Evolutionary conservation across 2,329 filamentous ascomycete species (phyloP).

Genomic region (Penicillium sp.): DNA sequence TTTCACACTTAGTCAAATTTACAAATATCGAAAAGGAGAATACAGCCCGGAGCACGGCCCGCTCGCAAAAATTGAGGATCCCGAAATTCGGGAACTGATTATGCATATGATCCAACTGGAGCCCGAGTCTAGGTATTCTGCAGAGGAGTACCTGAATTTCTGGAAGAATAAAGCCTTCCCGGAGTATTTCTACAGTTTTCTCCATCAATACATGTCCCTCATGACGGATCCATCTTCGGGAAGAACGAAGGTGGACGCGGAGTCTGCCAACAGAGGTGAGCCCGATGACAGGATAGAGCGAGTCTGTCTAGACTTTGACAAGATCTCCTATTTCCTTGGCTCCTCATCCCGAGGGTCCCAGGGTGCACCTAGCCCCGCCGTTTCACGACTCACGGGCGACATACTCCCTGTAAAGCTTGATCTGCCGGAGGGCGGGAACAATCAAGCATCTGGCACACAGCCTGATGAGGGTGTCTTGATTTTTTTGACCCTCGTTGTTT

Average conservation of each 20-base stretch:
- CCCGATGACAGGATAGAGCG: constrained; percentile 92
- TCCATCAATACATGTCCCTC: constrained; percentile 96
- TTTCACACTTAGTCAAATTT: constrained; percentile 96
- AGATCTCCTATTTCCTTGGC: constrained; percentile 91
- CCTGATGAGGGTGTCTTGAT: constrained; percentile 89
- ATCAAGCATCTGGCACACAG: constrained; percentile 60
- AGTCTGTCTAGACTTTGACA: constrained; percentile 93
- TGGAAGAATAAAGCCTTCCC: constrained; percentile 93
- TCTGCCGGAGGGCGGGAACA: constrained; percentile 80
- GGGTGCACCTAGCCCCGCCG: constrained; percentile 30
- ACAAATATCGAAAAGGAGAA: constrained; percentile 88
- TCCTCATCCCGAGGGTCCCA: constrained; percentile 59
- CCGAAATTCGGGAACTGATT: constrained; percentile 83
- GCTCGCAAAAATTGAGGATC: constrained; percentile 82
- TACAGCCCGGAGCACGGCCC: constrained; percentile 84
- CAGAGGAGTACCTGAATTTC: constrained; percentile 89
- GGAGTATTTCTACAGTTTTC: constrained; percentile 93
- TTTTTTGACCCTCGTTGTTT: constrained; percentile 84
- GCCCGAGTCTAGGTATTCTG: constrained; percentile 86
- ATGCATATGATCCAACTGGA: constrained; percentile 95
- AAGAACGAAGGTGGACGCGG: constrained; percentile 67
- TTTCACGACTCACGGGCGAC: constrained; percentile 34
- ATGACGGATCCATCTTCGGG: constrained; percentile 89
- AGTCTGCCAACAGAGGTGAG: constrained; percentile 73
- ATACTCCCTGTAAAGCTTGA: constrained; percentile 75